These are phyloP conservation scores for Quercus suber DNA, from an alignment of 306 rosid genomes.

Conservation along the genomic window DNA sequence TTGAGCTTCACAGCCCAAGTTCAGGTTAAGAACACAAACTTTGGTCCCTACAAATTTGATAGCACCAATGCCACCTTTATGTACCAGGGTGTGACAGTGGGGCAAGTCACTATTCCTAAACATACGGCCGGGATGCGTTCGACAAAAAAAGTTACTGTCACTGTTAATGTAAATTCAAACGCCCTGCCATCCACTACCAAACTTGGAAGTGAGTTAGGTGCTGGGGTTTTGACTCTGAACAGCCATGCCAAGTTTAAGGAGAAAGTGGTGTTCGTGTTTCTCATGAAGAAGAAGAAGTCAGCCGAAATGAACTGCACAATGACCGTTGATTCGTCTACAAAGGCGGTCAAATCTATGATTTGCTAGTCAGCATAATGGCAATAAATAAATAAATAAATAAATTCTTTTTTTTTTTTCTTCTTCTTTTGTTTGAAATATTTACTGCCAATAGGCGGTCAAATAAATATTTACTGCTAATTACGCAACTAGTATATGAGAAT, in stretches of 20 bases:
- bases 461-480: too few relatives aligned
- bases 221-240: too few relatives aligned
- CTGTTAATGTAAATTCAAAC: conserved; percentile 11
- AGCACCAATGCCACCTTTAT: conserved; percentile 9
- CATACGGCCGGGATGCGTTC: conserved; percentile 18
- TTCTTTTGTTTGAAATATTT: background rate
- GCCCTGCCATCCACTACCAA: background rate
- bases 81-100: conserved; percentile 10
- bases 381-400: too few relatives aligned
- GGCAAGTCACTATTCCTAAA: conserved; percentile 13
- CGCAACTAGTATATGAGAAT: too few relatives aligned
- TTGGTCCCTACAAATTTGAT: conserved; percentile 26
- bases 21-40: conserved; percentile 26
- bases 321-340: conserved; percentile 12
- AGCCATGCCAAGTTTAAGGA: conserved; percentile 21
- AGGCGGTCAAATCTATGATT: background rate
- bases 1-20: conserved; percentile 24
- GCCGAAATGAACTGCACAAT: background rate
- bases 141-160: conserved; percentile 21
- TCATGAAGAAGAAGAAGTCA: conserved; percentile 26
- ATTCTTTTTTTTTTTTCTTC: too few relatives aligned
- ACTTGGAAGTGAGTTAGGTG: conserved; percentile 20
- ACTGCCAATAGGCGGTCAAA: too few relatives aligned
- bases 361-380: background rate
- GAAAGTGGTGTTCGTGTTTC: conserved; percentile 12